Conservation (phyloP, 495 filamentous ascomycete genomes). For the Collariella sp. region DNA sequence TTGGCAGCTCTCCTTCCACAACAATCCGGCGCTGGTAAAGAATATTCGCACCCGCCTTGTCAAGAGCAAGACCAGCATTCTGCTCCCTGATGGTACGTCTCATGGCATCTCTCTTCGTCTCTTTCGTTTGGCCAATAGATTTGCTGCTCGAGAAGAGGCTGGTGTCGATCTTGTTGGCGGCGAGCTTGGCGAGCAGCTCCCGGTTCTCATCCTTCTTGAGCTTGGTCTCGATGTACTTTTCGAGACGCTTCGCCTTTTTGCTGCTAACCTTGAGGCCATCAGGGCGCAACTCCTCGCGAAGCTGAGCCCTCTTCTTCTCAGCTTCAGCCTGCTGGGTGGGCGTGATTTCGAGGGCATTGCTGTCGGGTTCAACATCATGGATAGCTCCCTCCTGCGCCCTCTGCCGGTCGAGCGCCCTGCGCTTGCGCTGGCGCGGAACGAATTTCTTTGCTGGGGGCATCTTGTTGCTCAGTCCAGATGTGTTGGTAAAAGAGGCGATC, state of each 20-base stretch:
- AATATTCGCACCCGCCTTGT: slow-evolving; percentile 29
- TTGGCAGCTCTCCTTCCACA: slow-evolving; percentile 2
- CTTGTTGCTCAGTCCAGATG: not conserved
- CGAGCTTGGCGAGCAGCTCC: slow-evolving; percentile 73
- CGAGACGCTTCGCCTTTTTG: slow-evolving; percentile 89
- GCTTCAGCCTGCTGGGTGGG: slow-evolving; percentile 57
- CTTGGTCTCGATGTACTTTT: slow-evolving; percentile 97
- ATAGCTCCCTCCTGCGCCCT: slow-evolving; percentile 37
- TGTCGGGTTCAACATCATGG: slow-evolving; percentile 41
- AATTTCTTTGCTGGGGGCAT: slow-evolving; percentile 55
- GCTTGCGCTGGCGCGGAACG: slow-evolving; percentile 72
- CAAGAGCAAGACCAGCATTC: slow-evolving; percentile 48
- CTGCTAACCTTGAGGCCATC: slow-evolving; percentile 68
- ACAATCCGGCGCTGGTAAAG: slow-evolving; percentile 27
- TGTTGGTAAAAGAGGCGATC: too few relatives aligned
- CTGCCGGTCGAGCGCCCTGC: slow-evolving; percentile 51
- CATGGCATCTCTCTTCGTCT: slow-evolving; percentile 59
- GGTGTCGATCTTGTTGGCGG: slow-evolving; percentile 70
- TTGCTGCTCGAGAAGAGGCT: slow-evolving; percentile 66
- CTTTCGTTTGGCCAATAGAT: slow-evolving; percentile 56
- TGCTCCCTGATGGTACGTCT: slow-evolving; percentile 50
- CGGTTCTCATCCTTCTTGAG: slow-evolving; percentile 88
- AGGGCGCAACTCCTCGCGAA: slow-evolving; percentile 55
- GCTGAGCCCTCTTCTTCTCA: slow-evolving; percentile 52
- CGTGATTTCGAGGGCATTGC: slow-evolving; percentile 63